Percentiles rank a stretch among this genome's conserved stretches.
phyloP scores from a whole-genome alignment of 2,329 filamentous ascomycete species.

The Penicillium sp. region DNA sequence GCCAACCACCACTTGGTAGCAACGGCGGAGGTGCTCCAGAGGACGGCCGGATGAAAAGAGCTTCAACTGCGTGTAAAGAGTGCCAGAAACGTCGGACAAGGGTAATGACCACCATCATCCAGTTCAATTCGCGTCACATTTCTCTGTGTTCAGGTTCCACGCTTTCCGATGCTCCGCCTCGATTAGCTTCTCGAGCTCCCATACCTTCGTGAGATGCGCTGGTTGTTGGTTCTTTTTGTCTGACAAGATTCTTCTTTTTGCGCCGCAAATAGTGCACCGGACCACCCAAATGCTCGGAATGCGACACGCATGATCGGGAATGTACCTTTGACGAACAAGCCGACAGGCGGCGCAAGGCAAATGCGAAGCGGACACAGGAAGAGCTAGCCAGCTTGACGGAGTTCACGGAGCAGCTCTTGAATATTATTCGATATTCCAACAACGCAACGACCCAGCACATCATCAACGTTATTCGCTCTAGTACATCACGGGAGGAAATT shows the following conservation, averaged over 20 bases:
- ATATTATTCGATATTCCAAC: slow-evolving; percentile 31
- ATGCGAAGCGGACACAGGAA: slow-evolving; percentile 35
- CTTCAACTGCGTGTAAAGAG: slow-evolving; percentile 43
- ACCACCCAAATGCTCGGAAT: slow-evolving; percentile 39
- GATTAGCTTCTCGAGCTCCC: not conserved
- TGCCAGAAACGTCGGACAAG: slow-evolving; percentile 44
- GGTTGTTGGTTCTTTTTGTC: slow-evolving; percentile 3
- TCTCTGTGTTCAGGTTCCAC: slow-evolving; percentile 1
- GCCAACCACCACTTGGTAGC: slow-evolving; percentile 21
- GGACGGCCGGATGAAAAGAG: slow-evolving; percentile 40
- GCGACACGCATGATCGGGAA: slow-evolving; percentile 36
- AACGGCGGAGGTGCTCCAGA: slow-evolving; percentile 27
- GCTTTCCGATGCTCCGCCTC: not conserved
- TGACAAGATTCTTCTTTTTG: slow-evolving; percentile 16
- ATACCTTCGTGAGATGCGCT: not conserved
- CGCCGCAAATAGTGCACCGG: slow-evolving; percentile 34
- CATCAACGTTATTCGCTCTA: slow-evolving; percentile 33
- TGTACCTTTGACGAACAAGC: slow-evolving; percentile 41
- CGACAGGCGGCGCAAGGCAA: slow-evolving; percentile 44
- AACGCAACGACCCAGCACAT: slow-evolving; percentile 27
- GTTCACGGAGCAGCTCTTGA: slow-evolving; percentile 36
- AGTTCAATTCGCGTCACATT: not conserved
- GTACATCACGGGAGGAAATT: slow-evolving; percentile 26
- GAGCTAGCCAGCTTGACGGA: slow-evolving; percentile 33
- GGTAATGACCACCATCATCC: slow-evolving; percentile 30